Percentiles rank a stretch among this genome's conserved stretches.
These are phyloP conservation scores for Morella rubra DNA, from an alignment of 306 rosid species.

Conservation along the genomic window DNA sequence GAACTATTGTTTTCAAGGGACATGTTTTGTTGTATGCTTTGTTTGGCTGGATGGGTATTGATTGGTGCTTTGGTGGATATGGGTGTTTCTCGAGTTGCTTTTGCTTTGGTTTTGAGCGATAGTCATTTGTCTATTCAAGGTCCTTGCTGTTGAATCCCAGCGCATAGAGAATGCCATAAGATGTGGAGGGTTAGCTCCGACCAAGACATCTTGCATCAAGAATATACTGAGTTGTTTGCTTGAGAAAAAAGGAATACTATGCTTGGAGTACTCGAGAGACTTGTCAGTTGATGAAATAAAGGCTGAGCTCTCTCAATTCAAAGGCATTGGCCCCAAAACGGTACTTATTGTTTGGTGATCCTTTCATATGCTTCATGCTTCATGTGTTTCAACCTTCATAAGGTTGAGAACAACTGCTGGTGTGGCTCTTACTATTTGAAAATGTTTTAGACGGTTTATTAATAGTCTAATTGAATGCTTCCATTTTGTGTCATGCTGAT, in stretches of 20 bases:
- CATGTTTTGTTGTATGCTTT: not conserved
- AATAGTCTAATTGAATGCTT: not conserved
- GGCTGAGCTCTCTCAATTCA: slow-evolving; percentile 72
- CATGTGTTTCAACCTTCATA: not conserved
- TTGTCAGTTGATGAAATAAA: slow-evolving; percentile 65
- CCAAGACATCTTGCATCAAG: slow-evolving; percentile 75
- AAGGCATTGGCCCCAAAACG: slow-evolving; percentile 94
- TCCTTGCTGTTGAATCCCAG: slow-evolving; percentile 56
- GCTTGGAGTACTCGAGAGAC: slow-evolving; percentile 75
- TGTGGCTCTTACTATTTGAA: not conserved
- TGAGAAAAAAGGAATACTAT: slow-evolving; percentile 67
- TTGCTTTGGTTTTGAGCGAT: slow-evolving; percentile 17
- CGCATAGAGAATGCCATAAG: slow-evolving; percentile 72
- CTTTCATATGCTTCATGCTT: not conserved
- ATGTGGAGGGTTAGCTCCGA: slow-evolving; percentile 87
- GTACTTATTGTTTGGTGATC: slow-evolving; percentile 38
- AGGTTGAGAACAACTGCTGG: not conserved
- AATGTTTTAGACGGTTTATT: not conserved
- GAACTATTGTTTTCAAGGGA: not conserved
- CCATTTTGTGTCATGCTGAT: not conserved
- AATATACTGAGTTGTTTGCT: slow-evolving; percentile 60
- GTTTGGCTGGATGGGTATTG: not conserved
- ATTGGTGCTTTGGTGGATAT: not conserved
- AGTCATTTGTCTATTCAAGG: slow-evolving; percentile 43
- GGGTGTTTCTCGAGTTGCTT: not conserved